Evolutionary conservation across 139 green algal species (phyloP), one percentile per base, ranked within the genome.

Genomic region (Zygnema cylindricum): DNA sequence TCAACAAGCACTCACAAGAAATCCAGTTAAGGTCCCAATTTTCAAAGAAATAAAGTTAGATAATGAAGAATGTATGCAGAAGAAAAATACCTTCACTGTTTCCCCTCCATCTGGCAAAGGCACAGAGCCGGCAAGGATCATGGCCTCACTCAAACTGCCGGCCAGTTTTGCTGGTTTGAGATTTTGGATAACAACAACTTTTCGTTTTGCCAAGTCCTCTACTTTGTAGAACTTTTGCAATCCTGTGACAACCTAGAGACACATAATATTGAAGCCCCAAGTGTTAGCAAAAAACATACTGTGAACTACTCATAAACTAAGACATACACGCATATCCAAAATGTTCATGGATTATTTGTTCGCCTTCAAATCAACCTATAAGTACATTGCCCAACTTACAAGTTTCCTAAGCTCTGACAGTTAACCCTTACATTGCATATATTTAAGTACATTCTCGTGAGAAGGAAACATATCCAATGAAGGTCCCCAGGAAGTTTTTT

Each of bases 111-210:
- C 43, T 33, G 77, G 38, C 41, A 79, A 41, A 23, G 86, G 69
- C 35, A 36, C 32, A 23, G 49, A 43, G 32, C 73, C 87, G 22
- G 87, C 87, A 33, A 91, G 49, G 30, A 91, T 91, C 87, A 91
- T 91, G 22, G 87, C 87, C 57, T 91, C 55, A 75, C 87, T 91
- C 0, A 82, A 49, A 2, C 40, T 69, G 25, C 87, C 87, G 1
- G 81, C 87, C 1, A 91, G 76, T 79, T 91, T 91, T 43, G 87
- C 87, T 33, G 69, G 63, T 79, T 91, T 91, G 40, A 91, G 57
- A 69, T 91, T 91, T 43, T 42, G 23, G 22, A 91, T 55, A 36
- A 79, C 25, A 21, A 54, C 63, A 71, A 91, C 87, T 39, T 81
- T 43, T 1, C 41, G 35, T 2, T 73, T 75, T 7, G 40, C 39